Percentiles rank a stretch among this genome's conserved stretches.
Evolutionary conservation across 1,284 basidiomycete genomes (phyloP).

Genomic region (Abortiporus biennis): DNA sequence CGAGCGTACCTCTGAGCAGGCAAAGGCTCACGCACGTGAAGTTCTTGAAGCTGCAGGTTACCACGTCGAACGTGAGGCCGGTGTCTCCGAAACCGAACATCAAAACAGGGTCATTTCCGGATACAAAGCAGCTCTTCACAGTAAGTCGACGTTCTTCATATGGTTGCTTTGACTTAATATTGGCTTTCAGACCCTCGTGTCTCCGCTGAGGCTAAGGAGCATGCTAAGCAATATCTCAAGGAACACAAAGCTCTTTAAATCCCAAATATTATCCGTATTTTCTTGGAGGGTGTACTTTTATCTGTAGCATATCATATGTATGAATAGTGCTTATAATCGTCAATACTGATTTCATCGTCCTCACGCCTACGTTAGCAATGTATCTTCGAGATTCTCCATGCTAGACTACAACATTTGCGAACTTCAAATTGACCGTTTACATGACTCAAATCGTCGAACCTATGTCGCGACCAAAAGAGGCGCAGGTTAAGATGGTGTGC

Average conservation of each 20-base stretch:
- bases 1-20: constrained; percentile 34
- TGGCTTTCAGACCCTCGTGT: constrained; percentile 29
- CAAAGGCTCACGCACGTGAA: constrained; percentile 38
- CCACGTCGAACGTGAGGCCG: constrained; percentile 21
- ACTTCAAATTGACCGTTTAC: too few species aligned
- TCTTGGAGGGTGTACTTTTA: too few species aligned
- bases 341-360: too few species aligned
- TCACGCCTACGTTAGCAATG: too few species aligned
- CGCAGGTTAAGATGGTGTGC: too few species aligned
- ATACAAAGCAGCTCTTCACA: constrained; percentile 43
- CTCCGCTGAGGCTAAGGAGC: constrained; percentile 33
- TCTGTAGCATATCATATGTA: too few species aligned
- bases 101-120: constrained; percentile 34
- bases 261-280: too few species aligned
- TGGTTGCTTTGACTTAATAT: background rate
- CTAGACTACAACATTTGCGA: too few species aligned
- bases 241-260: constrained; percentile 21
- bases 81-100: constrained; percentile 32
- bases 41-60: constrained; percentile 28
- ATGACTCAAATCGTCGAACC: too few species aligned
- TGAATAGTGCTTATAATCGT: too few species aligned
- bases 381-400: too few species aligned
- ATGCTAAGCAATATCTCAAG: constrained; percentile 37
- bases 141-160: constrained; percentile 22
- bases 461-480: too few species aligned